Percentiles rank a stretch among this genome's conserved stretches.
These are phyloP conservation scores for Corylus heterophylla DNA, from an alignment of 306 rosid genomes.

Conservation along the genomic window DNA sequence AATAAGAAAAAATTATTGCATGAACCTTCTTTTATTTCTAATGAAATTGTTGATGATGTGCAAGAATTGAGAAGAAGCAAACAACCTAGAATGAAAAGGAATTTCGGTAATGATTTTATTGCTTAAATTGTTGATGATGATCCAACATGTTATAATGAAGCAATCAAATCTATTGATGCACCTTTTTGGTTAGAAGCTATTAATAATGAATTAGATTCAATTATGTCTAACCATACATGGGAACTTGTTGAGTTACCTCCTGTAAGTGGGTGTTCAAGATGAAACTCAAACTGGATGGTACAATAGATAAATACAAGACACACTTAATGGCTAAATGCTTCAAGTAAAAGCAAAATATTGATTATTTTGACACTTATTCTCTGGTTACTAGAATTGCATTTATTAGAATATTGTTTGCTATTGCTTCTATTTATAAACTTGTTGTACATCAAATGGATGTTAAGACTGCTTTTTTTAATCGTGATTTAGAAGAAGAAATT, in stretches of 20 bases:
- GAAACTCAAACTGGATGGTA: no score
- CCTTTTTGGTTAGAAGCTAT: not conserved
- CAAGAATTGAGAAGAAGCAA: not conserved
- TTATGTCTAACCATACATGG: no score
- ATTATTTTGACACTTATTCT: not conserved
- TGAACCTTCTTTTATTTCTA: not conserved
- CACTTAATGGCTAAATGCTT: not conserved
- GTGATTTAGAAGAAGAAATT: no score
- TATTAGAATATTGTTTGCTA: no score
- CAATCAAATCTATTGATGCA: not conserved
- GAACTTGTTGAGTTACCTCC: no score
- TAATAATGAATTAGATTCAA: not conserved
- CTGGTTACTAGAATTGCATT: not conserved
- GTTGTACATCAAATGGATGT: no score
- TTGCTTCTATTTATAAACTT: no score
- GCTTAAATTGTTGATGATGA: not conserved
- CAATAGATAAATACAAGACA: no score
- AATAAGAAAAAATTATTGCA: not conserved
- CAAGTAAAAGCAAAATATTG: not conserved
- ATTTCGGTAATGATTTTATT: not conserved
- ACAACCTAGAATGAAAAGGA: not conserved
- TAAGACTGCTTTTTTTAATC: no score
- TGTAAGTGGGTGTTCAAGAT: no score
- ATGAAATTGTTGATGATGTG: not conserved
- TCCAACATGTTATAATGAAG: not conserved